Evolutionary conservation across 78 protist species (phyloP).

Genomic region (Corallochytrium limacisporum): DNA sequence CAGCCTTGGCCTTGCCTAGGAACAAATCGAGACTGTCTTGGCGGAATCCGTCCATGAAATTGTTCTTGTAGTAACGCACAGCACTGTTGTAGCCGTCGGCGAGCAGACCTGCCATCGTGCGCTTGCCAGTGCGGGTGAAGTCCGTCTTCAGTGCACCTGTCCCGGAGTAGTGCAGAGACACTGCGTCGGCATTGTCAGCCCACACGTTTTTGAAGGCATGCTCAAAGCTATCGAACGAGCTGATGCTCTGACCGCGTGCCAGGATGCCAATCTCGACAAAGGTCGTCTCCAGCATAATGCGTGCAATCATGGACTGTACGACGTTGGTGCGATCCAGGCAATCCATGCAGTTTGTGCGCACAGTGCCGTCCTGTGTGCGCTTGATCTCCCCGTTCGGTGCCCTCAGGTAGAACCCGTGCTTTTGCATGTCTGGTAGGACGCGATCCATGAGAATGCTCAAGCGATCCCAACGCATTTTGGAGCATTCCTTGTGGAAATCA

Average conservation of each 20-base stretch:
- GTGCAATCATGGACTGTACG: conserved; percentile 53
- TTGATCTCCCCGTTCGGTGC: neutral
- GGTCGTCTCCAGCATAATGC: conserved; percentile 17
- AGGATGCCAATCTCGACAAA: conserved; percentile 36
- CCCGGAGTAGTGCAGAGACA: conserved; percentile 27
- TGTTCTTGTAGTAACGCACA: neutral
- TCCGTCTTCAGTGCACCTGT: conserved; percentile 33
- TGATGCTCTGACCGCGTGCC: neutral
- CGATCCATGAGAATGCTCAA: neutral
- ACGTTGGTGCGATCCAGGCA: conserved; percentile 90
- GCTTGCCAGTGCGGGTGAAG: conserved; percentile 22
- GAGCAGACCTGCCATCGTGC: neutral
- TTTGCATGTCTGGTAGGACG: neutral
- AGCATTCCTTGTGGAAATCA: conserved; percentile 19
- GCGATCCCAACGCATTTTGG: neutral
- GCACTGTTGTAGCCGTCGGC: neutral
- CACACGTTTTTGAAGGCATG: conserved; percentile 23
- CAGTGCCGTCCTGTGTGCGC: conserved; percentile 13
- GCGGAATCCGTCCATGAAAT: conserved; percentile 4
- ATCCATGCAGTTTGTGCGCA: conserved; percentile 87
- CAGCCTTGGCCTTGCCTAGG: no score
- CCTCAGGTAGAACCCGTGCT: neutral
- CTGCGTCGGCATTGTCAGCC: conserved; percentile 79
- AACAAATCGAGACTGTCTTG: no score
- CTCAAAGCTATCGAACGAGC: neutral